phyloP scores from a whole-genome alignment of 352 stramenopile genomes.

The Globisporangium polare region DNA sequence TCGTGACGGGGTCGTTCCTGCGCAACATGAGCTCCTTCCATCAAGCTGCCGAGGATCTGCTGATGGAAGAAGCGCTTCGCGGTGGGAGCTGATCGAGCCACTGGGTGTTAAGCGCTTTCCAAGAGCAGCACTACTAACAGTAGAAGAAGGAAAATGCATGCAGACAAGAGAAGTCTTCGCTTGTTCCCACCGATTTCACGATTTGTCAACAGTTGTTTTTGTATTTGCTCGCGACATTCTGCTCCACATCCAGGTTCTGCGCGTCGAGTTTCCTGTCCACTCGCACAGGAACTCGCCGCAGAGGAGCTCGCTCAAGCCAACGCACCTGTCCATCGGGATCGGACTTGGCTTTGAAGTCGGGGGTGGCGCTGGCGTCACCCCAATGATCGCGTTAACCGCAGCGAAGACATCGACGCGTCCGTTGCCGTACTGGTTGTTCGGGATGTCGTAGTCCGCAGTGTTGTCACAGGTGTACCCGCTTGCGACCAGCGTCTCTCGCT shows the following conservation, averaged over 20 bases:
- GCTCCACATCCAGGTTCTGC: background rate
- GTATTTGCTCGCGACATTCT: no score
- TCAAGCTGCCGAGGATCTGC: constrained; percentile 11
- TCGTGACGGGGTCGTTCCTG: constrained; percentile 12
- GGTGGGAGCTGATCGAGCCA: no score
- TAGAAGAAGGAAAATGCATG: no score
- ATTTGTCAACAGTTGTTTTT: no score
- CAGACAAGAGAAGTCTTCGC: no score
- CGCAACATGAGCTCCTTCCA: constrained; percentile 14
- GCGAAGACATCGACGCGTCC: background rate
- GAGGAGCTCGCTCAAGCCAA: background rate
- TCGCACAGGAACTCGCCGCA: background rate
- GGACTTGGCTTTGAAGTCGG: background rate
- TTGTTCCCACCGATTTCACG: no score
- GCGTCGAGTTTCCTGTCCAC: background rate
- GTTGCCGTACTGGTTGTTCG: background rate
- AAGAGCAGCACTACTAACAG: no score
- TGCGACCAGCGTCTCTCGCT: background rate
- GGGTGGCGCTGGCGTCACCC: background rate
- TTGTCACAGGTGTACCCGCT: background rate
- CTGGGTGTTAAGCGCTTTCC: no score
- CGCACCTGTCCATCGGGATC: background rate
- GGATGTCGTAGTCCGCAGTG: background rate
- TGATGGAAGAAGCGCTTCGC: constrained; percentile 4
- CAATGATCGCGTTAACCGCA: background rate